phyloP scores from a whole-genome alignment of 495 filamentous ascomycete species.

The Aspergillus homomorphus region DNA sequence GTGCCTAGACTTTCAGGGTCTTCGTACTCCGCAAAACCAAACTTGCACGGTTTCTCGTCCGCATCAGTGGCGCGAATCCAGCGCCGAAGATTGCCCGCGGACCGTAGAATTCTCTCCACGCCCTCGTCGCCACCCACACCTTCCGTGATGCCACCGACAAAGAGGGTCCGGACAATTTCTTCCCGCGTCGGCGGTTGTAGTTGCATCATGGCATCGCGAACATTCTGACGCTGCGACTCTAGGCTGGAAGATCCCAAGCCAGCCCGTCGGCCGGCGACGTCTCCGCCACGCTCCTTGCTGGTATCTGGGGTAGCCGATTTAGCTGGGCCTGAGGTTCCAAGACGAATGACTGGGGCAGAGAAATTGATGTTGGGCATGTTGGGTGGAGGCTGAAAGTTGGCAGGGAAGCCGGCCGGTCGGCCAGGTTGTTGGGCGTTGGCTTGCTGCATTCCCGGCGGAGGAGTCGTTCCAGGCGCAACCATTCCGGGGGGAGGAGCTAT shows the following conservation, averaged over 20 bases:
- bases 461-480: conserved; percentile 73
- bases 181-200: conserved; percentile 83
- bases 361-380: conserved; percentile 99
- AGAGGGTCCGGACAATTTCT: conserved; percentile 87
- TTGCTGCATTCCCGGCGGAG: conserved; percentile 78
- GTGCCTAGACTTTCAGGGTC: conserved; percentile 84
- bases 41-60: conserved; percentile 78
- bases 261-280: conserved; percentile 53
- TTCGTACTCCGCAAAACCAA: conserved; percentile 97
- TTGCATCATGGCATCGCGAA: conserved; percentile 72
- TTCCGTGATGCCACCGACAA: conserved; percentile 81
- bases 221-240: conserved; percentile 65
- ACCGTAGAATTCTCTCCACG: conserved; percentile 74
- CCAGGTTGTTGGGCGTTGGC: conserved; percentile 61
- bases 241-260: conserved; percentile 66
- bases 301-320: conserved; percentile 59
- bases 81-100: conserved; percentile 73
- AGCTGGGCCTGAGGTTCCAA: conserved; percentile 67
- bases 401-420: conserved; percentile 74
- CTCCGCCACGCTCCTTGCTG: conserved; percentile 45
- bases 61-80: conserved; percentile 84
- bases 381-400: conserved; percentile 83
- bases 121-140: conserved; percentile 74
- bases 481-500: conserved; percentile 58
- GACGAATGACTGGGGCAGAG: conserved; percentile 91